Evolutionary conservation across 805 yeast species (phyloP).

Genomic region (Metschnikowia shivogae): DNA sequence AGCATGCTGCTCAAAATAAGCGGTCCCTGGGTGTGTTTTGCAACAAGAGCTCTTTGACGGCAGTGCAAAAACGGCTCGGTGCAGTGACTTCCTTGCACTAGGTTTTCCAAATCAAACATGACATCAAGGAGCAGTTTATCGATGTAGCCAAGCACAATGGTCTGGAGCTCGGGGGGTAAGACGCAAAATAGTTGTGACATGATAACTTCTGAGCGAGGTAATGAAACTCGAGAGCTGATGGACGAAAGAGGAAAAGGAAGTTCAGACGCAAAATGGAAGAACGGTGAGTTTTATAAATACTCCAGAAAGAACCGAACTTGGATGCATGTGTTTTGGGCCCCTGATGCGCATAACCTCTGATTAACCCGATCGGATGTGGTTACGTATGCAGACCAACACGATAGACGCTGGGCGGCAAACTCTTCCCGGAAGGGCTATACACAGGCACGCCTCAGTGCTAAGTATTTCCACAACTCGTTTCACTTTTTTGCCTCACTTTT

Average conservation of each 20-base stretch:
- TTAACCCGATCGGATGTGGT: conserved; percentile 1
- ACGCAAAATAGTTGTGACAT: conserved; percentile 9
- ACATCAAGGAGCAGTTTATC: conserved; percentile 13
- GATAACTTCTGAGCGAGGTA: not conserved
- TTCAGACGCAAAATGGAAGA: not conserved
- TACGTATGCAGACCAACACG: not conserved
- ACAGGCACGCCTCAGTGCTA: no score
- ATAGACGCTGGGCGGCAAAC: not conserved
- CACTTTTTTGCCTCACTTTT: no score
- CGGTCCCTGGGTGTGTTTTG: conserved; percentile 9
- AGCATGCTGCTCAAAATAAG: conserved; percentile 13
- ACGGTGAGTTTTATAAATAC: not conserved
- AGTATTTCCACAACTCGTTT: no score
- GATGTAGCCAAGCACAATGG: conserved; percentile 13
- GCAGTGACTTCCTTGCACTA: not conserved
- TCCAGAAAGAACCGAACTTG: not conserved
- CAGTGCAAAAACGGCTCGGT: conserved; percentile 7
- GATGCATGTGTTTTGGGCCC: not conserved
- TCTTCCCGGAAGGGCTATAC: no score
- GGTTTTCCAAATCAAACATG: conserved; percentile 12
- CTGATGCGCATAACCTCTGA: conserved; percentile 2
- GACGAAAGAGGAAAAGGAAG: not conserved
- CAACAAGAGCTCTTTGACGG: conserved; percentile 14
- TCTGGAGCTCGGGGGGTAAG: conserved; percentile 19
- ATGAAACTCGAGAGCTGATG: not conserved